A percentile compares a stretch with the other conserved stretches of the same genome.
Evolutionary conservation across 768 basidiomycete genomes (phyloP).

Genomic region (Cystobasidium ongulense): DNA sequence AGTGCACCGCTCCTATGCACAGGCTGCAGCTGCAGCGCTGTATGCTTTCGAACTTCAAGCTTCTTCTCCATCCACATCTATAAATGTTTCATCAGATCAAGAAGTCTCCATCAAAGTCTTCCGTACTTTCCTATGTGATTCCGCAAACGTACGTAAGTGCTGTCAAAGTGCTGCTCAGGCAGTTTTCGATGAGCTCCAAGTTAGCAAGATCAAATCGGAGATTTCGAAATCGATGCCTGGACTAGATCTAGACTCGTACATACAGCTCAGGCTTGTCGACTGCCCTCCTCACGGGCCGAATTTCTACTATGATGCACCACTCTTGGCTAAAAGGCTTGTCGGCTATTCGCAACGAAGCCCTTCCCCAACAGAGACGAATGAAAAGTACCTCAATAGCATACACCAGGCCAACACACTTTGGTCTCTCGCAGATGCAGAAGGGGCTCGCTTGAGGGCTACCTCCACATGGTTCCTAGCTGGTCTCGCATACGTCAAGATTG

Average conservation of each 20-base stretch:
- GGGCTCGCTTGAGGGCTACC: conserved; percentile 38
- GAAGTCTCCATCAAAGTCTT: neutral
- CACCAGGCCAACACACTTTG: conserved; percentile 8
- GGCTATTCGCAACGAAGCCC: too few species aligned
- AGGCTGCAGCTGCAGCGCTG: neutral
- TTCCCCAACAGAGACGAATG: too few species aligned
- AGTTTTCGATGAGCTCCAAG: neutral
- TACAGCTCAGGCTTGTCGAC: neutral
- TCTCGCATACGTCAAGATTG: neutral
- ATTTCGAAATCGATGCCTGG: neutral
- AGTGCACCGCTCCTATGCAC: neutral
- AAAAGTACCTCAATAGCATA: neutral
- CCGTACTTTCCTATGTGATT: neutral
- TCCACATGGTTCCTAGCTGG: neutral
- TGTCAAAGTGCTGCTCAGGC: neutral
- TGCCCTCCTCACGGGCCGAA: neutral
- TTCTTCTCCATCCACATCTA: neutral
- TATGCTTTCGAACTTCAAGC: neutral
- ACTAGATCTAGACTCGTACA: neutral
- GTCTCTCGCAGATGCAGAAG: conserved; percentile 49
- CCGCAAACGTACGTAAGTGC: neutral
- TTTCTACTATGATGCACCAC: neutral
- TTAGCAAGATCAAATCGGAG: neutral
- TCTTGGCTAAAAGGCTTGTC: neutral
- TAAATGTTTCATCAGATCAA: neutral